phyloP scores from a whole-genome alignment of 2,329 filamentous ascomycete species.

The Xylariales sp. region DNA sequence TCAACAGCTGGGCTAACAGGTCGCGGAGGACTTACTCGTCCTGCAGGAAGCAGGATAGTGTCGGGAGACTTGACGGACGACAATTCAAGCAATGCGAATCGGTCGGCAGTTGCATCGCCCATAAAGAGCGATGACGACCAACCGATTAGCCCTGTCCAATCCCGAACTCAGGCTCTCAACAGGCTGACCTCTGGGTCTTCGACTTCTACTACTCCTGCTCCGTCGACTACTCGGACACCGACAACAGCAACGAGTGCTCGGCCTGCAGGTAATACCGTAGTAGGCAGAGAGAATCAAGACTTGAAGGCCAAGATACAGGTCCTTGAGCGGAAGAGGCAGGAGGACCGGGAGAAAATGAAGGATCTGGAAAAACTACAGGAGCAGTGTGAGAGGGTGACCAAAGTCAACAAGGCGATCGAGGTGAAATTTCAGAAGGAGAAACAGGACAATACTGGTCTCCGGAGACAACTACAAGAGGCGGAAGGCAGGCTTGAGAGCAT shows the following conservation, averaged over 20 bases:
- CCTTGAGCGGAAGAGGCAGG: constrained; percentile 78
- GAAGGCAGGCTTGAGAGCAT: constrained; percentile 65
- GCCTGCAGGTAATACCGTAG: constrained; percentile 42
- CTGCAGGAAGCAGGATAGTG: constrained; percentile 35
- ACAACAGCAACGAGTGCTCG: constrained; percentile 25
- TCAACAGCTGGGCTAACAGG: constrained; percentile 24
- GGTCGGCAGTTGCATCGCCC: constrained; percentile 39
- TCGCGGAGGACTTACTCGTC: constrained; percentile 31
- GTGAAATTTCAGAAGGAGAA: constrained; percentile 82
- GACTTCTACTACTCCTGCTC: constrained; percentile 28
- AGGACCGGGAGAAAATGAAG: constrained; percentile 83
- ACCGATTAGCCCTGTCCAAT: constrained; percentile 44
- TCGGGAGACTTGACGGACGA: constrained; percentile 44
- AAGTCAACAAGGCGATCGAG: constrained; percentile 85
- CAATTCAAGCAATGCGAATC: constrained; percentile 33
- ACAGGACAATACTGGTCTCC: constrained; percentile 71
- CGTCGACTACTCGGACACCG: constrained; percentile 23
- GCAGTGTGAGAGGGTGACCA: constrained; percentile 74
- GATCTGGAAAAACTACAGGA: constrained; percentile 69
- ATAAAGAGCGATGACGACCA: constrained; percentile 48
- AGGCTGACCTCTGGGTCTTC: constrained; percentile 37
- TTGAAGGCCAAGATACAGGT: constrained; percentile 82
- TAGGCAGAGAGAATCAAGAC: constrained; percentile 72
- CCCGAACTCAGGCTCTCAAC: constrained; percentile 48
- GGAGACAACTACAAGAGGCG: constrained; percentile 72